Evolutionary conservation across 2,329 filamentous ascomycete genomes (phyloP), one percentile per base, ranked within the genome.

Genomic region (Lasiodiplodia sp.): DNA sequence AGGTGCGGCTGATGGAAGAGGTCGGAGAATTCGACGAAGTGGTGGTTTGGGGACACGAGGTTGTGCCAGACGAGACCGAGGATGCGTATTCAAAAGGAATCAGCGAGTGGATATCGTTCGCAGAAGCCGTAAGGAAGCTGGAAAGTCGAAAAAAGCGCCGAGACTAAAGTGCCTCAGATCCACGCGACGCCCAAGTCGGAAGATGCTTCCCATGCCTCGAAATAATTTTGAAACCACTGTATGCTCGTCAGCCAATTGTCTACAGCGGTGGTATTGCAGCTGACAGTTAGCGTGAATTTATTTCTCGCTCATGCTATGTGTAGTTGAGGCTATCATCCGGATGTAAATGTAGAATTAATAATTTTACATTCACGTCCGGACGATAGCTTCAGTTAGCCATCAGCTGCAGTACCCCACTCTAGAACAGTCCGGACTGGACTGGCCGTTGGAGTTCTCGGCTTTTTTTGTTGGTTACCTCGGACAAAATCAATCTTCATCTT

Each of bases 1-100:
- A 79, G 21, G 72, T 77, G 49, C 78, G 75, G 64, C 81, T 86
- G 1, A 78, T 95, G 72, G 86, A 91, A 63, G 83, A 88, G 53
- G 83, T 89, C 23, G 89, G 88, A 1, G 84, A 84, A 18, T 97
- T 97, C 76, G 88, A 93, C 7, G 85, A 91, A 67, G 78, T 97
- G 63, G 81, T 93, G 3, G 85, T 97, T n/a, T 98, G 94, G 94
- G 90, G 87, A 0, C 94, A 97, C 78, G 94, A 96, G 72, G 79
- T 82, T 0, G 73, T 87, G 62, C 89, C 89, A 6, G 88, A 91
- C 69, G 84, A 84, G 0, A 83, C 84, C 34, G 81, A 81, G 6
- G 93, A 97, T 79, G 83, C 86, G 1, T 96, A 93, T 77, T 83
- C 92, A 4, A 90, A 91, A 76, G 89, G 91, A 0, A 82, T 97